Evolutionary conservation across 2,329 filamentous ascomycete genomes (phyloP), one percentile per base, ranked within the genome.

Genomic region (Neonectria hederae): DNA sequence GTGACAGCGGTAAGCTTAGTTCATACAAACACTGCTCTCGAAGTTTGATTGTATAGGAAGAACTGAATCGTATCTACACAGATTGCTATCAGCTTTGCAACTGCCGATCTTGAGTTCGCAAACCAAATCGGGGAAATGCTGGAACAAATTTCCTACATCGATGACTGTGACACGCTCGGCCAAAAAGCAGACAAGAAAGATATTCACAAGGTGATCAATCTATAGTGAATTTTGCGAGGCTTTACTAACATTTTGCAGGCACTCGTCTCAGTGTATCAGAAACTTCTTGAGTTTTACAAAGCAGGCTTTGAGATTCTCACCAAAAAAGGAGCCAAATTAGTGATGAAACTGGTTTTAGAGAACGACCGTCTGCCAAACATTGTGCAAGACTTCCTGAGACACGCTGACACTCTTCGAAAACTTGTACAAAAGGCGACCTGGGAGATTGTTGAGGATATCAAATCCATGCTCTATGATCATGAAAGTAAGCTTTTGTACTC

Each of bases 121-220:
- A 67, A 70, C 63, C 64, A 75, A 62, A 74, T 75, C 43, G 71
- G 58, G 35, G 68, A 69, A 43, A 75, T 75, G 72, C 59, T 74
- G 30, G 65, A 75, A 64, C 72, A 74, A 52, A 68, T 75, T 35
- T 70, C 73, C 42, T 75, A 75, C 66, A 74, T 75, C 46, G 73
- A 74, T 48, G 74, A 72, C 49, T 75, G 72, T 57, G 73, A 76
- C 61, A 75, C 70, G 11, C 70, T 75, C 30, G 72, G 74, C 26
- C 72, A 74, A 53, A 74, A 61, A 59, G 54, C 57, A 24, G 58
- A 66, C 43, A 53, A 42, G 58, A 43, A 53, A 42, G 58, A 62
- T 30, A 64, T 66, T 45, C 65, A 66, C 57, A 52, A 62, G 45
- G 66, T 66, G 26, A 28, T 3, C 26, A 60, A 51, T 22, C 5